Evolutionary conservation across 139 green algal species (phyloP), one percentile per base, ranked within the genome.

Genomic region (Bryopsis sp.): DNA sequence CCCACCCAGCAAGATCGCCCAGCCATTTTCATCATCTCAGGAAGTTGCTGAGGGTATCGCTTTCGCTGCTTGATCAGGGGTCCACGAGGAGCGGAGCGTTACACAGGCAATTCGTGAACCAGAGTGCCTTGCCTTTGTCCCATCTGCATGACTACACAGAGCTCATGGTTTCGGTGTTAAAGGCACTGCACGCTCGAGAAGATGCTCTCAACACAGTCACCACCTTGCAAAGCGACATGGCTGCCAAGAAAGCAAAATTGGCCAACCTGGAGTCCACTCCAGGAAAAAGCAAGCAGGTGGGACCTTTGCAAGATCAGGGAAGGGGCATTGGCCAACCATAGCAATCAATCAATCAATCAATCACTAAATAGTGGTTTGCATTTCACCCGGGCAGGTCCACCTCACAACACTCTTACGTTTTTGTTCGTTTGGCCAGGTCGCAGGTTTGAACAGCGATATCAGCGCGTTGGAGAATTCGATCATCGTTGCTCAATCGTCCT

Each of bases 111-210:
- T 43, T 26, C 39, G 24, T 47, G n/a, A 39, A 67, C 24, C 24
- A 67, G 29, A n/a, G 7, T 5, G 22, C 34, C 7, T 19, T 6
- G 22, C 59, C 32, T 47, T 47, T 67, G 32, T 67, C 59, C 8
- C 28, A 26, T 24, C 38, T 67, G 5, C 29, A 67, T 29, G 32
- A 43, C 32, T 67, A 67, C 59, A 43, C 32, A 7, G 59, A 67
- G 32, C 28, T 43, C 24, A 67, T 67, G 59, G 24, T n/a, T 43
- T 22, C 32, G 24, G 59, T 67, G 7, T 24, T 67, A 7, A 31
- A 11, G 31, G 59, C 59, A 67, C 22, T 67, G 32, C 28, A 24
- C 24, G 39, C 26, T 24, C 59, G 59, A n/a, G 59, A 67, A 43
- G 4, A 67, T 29, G 59, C 59, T 7, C 29, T 67, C 24, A n/a